Base-by-base conservation (phyloP, 2,329 filamentous ascomycete species). In the Neonectria coccinea region DNA sequence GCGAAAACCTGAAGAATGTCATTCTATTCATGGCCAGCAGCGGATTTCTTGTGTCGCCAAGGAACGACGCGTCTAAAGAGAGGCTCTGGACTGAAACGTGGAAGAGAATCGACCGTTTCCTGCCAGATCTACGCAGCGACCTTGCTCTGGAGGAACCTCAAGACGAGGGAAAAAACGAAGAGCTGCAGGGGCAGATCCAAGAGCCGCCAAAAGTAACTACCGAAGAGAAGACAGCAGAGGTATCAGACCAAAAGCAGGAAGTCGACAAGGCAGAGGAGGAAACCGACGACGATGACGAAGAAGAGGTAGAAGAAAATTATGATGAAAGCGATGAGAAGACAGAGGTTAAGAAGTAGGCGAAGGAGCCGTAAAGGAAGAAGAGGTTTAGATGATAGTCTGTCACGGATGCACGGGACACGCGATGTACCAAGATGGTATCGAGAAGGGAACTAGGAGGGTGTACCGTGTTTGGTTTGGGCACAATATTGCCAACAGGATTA, bases 1-100 rank as follows among this genome's bases (percentile, higher is more conserved):
- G 93, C 1, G 96, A 99, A 79, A 96, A 93, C 69, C 83, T 99
- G 62, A 99, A 99, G 81, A 99, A 99, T 70, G 94, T 98, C 56
- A 83, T 98, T 25, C 85, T 99, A 10, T 96, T 99, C 73, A 97
- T 99, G 94, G 90, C 92, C 6, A 96, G 91, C 76, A 94, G 91
- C 55, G 94, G 92, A 39, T 94, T 92, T 73, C 86, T 99, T 5
- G 89, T 93, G 0, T 87, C 92, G 1, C 92, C 92, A 12, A 83
- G 80, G 67, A 79, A 85, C 70, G 85, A 90, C 67, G 75, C 83
- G 1, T 81, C 80, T 5, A 85, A 86, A 72, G 84, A 84, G 76
- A 84, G 83, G 73, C 80, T 89, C 18, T 90, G 84, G 87, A 81
- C 78, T 14, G 88, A 90, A 76, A 90, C 85, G 4, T 89, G 85